These are phyloP conservation scores for Microstegium vimineum DNA, from an alignment of 176 grass and related monocot genomes.

Conservation along the genomic window DNA sequence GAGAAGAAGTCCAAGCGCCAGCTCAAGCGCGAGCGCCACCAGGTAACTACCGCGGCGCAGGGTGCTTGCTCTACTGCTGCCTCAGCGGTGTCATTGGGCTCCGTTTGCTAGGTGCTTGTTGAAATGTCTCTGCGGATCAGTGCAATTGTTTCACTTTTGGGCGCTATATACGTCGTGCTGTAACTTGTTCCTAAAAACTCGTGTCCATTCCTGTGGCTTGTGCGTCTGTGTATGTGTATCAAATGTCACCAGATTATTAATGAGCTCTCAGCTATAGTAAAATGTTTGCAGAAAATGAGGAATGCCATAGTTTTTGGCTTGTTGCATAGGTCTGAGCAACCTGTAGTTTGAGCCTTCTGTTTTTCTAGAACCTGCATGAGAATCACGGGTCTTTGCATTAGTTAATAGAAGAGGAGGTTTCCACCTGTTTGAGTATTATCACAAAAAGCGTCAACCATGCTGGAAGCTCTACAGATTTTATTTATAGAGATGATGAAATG, in stretches of 20 bases:
- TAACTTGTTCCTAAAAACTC: neutral
- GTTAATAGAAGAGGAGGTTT: neutral
- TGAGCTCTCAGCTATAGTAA: neutral
- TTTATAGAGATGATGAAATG: neutral
- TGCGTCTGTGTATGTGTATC: neutral
- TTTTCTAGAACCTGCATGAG: neutral
- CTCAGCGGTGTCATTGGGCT: neutral
- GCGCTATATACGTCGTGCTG: neutral
- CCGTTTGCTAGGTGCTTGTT: conserved; percentile 20
- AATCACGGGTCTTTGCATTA: neutral
- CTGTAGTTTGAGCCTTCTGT: neutral
- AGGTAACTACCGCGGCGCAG: conserved; percentile 37
- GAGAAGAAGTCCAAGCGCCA: conserved; percentile 92
- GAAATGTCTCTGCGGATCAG: conserved; percentile 1
- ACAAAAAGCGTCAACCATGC: neutral
- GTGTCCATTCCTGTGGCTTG: neutral
- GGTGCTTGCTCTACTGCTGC: neutral
- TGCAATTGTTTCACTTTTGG: neutral
- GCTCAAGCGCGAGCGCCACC: conserved; percentile 71
- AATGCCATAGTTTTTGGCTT: neutral
- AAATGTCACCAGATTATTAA: neutral
- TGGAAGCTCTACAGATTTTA: neutral
- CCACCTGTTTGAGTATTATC: neutral
- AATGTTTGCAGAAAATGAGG: neutral
- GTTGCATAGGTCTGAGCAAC: neutral